Percentiles rank a stretch among this genome's conserved stretches.
These are phyloP conservation scores for Tausonia pullulans DNA, from an alignment of 1,284 basidiomycete genomes.

Conservation along the genomic window DNA sequence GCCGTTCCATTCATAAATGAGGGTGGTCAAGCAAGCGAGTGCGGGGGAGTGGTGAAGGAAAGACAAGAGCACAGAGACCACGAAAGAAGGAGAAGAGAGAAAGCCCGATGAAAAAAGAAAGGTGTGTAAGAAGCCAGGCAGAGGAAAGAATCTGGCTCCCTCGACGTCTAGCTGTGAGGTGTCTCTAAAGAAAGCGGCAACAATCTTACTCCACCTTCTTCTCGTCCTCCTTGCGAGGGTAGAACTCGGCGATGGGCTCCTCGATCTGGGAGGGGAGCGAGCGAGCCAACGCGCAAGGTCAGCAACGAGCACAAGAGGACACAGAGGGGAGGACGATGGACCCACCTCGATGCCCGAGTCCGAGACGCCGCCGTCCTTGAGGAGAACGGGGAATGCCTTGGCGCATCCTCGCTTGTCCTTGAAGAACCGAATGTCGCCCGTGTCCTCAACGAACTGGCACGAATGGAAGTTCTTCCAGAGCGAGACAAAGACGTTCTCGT, in stretches of 20 bases:
- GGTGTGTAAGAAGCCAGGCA: not conserved
- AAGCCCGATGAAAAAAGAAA: not conserved
- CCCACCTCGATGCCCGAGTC: not conserved
- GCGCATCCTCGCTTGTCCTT: conserved; percentile 35
- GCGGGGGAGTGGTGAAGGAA: too few species aligned
- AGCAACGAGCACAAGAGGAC: too few species aligned
- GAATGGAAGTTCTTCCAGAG: conserved; percentile 40
- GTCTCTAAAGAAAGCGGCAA: not conserved
- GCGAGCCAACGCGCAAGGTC: too few species aligned
- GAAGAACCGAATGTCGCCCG: conserved; percentile 82
- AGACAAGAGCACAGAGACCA: not conserved
- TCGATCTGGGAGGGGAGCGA: conserved; percentile 3
- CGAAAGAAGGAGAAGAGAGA: not conserved
- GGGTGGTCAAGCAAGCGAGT: too few species aligned
- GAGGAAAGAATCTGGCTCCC: not conserved
- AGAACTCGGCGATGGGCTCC: conserved; percentile 11
- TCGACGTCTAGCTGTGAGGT: not conserved
- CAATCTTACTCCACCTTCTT: not conserved
- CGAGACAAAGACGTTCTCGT: conserved; percentile 42
- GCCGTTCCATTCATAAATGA: too few species aligned
- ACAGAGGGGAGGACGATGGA: too few species aligned
- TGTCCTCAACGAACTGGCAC: conserved; percentile 78
- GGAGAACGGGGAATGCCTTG: conserved; percentile 6
- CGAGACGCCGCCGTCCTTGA: not conserved
- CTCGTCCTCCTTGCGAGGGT: conserved; percentile 6